Base-by-base conservation (phyloP, 2,329 filamentous ascomycete genomes). In the Pezicula neosporulosa region DNA sequence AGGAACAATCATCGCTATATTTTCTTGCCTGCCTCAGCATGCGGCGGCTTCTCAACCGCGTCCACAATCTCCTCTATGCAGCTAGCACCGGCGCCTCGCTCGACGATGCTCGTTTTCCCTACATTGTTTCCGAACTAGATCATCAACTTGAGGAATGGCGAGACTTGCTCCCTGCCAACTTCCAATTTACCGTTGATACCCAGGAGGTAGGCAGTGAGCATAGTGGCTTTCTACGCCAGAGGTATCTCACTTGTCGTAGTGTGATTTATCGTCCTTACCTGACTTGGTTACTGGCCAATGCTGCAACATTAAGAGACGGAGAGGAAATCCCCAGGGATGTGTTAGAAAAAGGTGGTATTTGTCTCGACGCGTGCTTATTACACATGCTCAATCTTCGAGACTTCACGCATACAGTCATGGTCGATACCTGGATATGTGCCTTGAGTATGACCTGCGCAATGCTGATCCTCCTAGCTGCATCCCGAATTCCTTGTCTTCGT, bases 391-490 rank as follows among this genome's bases (percentile, higher is more conserved):
- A 78, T 37, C 54, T 80, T 3, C 59, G 72, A 19, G 71, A 72
- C 0, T 78, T 76, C 49, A 66, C 72, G 0, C 77, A 80, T 44
- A 80, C 77, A 0, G 70, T 80, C 0, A 60, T 80, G 33, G 70
- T 80, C 1, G 77, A 80, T 56, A 77, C 76, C 0, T 80, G 77
- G 77, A 79, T 80, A 19, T 80, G 77, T 43, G 76, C 76, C 0
- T 57, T 80, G 0, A 76, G 75, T 0, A 77, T 77, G 74, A 73
- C 74, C 0, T 72, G 72, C 0, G 73, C 73, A 3, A 78, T 77
- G 74, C 68, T 77, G 3, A 70, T 78, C 1, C 63, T 76, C 0
- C 66, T 78, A 0, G 75, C 75, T 0, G 74, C 74, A 0, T 74
- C 70, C 7, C 68, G 71, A 4, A 66, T 75, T 0, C 68, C 68